Conservation (phyloP, 129 eudicot genomes). For the Glebionis coronaria region DNA sequence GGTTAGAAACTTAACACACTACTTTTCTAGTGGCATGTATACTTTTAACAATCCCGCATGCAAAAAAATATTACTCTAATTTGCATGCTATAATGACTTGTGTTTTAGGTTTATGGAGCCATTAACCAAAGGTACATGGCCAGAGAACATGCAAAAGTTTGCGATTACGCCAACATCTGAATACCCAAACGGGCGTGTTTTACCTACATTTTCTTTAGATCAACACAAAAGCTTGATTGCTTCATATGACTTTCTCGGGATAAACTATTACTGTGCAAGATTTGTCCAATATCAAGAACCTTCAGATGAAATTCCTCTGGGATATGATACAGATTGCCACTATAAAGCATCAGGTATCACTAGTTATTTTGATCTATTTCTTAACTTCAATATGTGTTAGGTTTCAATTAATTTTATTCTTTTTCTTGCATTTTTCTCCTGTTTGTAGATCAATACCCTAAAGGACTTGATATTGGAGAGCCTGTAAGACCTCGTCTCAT, state of each 20-base stretch:
- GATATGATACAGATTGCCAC: conserved; percentile 29
- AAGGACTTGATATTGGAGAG: conserved; percentile 13
- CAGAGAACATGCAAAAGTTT: conserved; percentile 29
- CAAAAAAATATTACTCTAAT: neutral
- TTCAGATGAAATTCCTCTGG: conserved; percentile 2
- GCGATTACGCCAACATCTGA: conserved; percentile 31
- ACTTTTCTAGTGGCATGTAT: neutral
- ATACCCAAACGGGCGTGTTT: conserved; percentile 15
- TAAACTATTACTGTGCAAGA: conserved; percentile 51
- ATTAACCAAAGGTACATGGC: conserved; percentile 50
- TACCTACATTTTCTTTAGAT: neutral
- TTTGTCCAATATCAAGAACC: conserved; percentile 23
- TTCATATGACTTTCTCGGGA: conserved; percentile 58
- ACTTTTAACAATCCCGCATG: neutral
- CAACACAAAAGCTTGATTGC: conserved; percentile 31
- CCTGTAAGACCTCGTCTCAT: conserved; percentile 12
- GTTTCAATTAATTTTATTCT: neutral
- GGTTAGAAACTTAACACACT: conserved; percentile 14
- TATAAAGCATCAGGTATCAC: conserved; percentile 11
- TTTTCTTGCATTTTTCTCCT: neutral
- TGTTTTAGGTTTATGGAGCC: conserved; percentile 53
- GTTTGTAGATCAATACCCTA: conserved; percentile 1
- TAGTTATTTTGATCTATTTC: neutral
- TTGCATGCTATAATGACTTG: neutral
- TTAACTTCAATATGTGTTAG: neutral